These are phyloP conservation scores for Tetrahymena elliotti DNA, from an alignment of 73 alveolate species.

Conservation along the genomic window DNA sequence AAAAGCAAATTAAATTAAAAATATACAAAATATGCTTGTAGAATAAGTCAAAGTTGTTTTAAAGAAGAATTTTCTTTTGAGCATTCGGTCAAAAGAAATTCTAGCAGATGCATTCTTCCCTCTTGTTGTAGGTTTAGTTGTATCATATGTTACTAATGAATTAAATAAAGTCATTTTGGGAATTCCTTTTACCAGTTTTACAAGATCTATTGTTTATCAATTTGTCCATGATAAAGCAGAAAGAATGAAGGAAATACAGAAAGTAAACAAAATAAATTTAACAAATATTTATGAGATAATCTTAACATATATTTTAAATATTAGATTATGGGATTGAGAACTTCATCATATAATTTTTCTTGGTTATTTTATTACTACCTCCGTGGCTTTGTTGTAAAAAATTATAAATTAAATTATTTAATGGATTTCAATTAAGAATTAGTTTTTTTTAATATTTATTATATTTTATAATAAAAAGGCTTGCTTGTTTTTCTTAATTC, in stretches of 20 bases:
- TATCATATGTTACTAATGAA: neutral
- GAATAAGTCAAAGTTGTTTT: neutral
- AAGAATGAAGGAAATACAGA: neutral
- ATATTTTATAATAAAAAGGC: neutral
- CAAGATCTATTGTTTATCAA: neutral
- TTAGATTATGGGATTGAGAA: neutral
- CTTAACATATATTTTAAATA: neutral
- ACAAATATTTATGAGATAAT: neutral
- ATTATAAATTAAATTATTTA: neutral
- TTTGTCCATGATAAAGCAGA: neutral
- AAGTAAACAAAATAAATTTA: neutral
- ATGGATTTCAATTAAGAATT: neutral
- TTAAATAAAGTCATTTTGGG: neutral
- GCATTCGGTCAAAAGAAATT: neutral
- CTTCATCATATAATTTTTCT: neutral
- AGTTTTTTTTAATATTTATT: neutral
- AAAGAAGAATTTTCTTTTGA: neutral
- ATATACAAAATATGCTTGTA: neutral
- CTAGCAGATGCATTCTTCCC: neutral
- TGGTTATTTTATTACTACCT: neutral
- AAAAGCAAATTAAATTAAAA: neutral
- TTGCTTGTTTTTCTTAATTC: neutral
- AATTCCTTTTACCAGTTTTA: neutral
- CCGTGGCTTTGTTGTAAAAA: neutral
- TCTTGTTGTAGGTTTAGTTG: neutral